A percentile compares a stretch with the other conserved stretches of the same genome.
Conservation (phyloP, 495 filamentous ascomycete species). For the Penicillium robsamsonii region DNA sequence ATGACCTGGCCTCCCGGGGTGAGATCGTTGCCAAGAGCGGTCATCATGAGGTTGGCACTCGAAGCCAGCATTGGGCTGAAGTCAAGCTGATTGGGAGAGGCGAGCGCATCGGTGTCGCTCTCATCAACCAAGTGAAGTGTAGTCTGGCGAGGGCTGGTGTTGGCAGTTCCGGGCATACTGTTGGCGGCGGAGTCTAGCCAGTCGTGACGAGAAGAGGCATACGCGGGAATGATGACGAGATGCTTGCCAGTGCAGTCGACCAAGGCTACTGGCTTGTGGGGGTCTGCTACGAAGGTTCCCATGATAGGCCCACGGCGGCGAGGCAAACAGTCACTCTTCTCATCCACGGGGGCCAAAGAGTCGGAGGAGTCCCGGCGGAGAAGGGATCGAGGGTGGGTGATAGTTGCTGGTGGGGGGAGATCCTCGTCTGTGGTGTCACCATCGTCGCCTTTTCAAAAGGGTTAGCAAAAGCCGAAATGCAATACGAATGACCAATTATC, state of each 20-base stretch:
- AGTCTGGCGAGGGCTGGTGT: conserved; percentile 52
- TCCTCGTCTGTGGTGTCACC: conserved; percentile 87
- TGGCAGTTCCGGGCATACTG: conserved; percentile 51
- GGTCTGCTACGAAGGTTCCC: conserved; percentile 54
- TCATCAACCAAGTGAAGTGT: conserved; percentile 51
- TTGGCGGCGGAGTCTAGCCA: conserved; percentile 49
- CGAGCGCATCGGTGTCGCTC: conserved; percentile 51
- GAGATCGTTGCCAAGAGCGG: conserved; percentile 56
- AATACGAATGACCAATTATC: conserved; percentile 21
- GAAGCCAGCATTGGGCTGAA: conserved; percentile 63
- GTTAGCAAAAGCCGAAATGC: conserved; percentile 51
- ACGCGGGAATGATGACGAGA: conserved; percentile 64
- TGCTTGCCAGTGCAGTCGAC: conserved; percentile 67
- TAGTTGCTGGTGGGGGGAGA: conserved; percentile 55
- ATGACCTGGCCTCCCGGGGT: conserved; percentile 64
- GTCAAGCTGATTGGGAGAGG: conserved; percentile 45
- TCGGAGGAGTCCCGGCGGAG: conserved; percentile 53
- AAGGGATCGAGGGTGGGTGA: conserved; percentile 55
- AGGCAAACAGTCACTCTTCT: conserved; percentile 50
- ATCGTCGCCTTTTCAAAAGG: conserved; percentile 59
- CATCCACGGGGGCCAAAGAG: conserved; percentile 48
- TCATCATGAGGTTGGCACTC: conserved; percentile 75
- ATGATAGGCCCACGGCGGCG: conserved; percentile 55
- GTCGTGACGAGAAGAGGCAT: conserved; percentile 48
- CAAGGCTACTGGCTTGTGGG: conserved; percentile 70